These are phyloP conservation scores for Oropetium thomaeum DNA, from an alignment of 176 grass and related monocot genomes.

Conservation along the genomic window DNA sequence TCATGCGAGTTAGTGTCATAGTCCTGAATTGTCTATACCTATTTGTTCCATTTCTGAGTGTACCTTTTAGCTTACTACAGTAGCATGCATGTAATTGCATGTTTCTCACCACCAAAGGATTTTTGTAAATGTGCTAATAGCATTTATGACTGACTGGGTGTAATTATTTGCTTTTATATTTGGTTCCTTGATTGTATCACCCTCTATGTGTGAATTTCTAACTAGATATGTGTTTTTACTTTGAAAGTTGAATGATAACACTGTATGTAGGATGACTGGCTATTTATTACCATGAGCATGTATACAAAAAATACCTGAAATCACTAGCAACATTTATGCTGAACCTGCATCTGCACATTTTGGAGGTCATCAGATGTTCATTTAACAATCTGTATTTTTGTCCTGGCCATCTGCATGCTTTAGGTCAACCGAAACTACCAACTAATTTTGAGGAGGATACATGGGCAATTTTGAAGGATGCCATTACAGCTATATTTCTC, in stretches of 20 bases:
- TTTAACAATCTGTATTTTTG: background rate
- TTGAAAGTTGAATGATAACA: conserved; percentile 1
- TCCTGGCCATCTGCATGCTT: conserved; percentile 27
- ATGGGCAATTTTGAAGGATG: conserved; percentile 88
- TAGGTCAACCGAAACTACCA: conserved; percentile 89
- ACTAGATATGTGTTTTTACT: background rate
- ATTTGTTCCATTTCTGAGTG: background rate
- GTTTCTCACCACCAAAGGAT: background rate
- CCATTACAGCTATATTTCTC: conserved; percentile 96
- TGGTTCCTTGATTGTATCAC: background rate
- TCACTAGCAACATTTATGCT: conserved; percentile 5
- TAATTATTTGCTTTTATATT: conserved; percentile 8
- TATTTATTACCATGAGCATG: conserved; percentile 5
- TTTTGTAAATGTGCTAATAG: background rate
- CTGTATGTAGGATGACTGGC: background rate
- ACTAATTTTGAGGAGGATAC: conserved; percentile 90
- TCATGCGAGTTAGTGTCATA: background rate
- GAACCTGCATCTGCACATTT: conserved; percentile 12
- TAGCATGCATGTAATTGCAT: background rate
- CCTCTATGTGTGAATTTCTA: conserved; percentile 15
- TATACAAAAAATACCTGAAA: conserved; percentile 1
- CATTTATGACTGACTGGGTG: background rate
- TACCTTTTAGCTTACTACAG: background rate
- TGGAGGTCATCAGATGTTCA: conserved; percentile 3
- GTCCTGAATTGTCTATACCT: background rate